Conservation (phyloP, 768 basidiomycete species). For the Tulasnella sp. region DNA sequence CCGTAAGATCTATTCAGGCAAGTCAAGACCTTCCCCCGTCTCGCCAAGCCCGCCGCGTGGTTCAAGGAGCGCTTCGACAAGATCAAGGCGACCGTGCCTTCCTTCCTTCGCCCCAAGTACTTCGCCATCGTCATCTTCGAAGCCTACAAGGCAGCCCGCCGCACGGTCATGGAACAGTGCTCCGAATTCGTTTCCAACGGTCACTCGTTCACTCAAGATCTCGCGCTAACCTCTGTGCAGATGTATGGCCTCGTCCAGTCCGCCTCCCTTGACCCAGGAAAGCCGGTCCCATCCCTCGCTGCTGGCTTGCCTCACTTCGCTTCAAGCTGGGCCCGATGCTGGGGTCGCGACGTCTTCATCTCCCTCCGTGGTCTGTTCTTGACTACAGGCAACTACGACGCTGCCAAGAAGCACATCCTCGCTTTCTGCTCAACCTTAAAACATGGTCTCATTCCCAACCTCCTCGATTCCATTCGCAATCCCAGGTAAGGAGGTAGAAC, state of each 20-base stretch:
- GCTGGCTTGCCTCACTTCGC: constrained; percentile 96
- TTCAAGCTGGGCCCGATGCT: constrained; percentile 91
- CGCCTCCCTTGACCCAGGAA: constrained; percentile 80
- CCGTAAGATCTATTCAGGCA: constrained; percentile 43
- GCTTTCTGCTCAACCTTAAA: constrained; percentile 92
- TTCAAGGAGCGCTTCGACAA: constrained; percentile 84
- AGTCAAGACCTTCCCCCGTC: constrained; percentile 62
- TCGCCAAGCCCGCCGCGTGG: constrained; percentile 78
- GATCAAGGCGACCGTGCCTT: constrained; percentile 71
- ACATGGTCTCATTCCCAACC: constrained; percentile 94
- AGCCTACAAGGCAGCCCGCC: constrained; percentile 90
- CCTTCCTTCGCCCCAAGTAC: constrained; percentile 93
- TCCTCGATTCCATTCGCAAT: constrained; percentile 83
- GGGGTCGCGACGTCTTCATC: constrained; percentile 96
- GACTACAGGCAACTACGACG: constrained; percentile 86
- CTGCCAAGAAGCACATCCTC: constrained; percentile 85
- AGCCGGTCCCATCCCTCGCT: constrained; percentile 78
- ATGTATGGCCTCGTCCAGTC: constrained; percentile 92
- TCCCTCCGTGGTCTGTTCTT: constrained; percentile 91
- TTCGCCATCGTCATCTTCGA: constrained; percentile 89
- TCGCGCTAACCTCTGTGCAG: constrained; percentile 82
- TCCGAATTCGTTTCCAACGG: constrained; percentile 86
- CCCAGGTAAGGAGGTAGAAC: constrained; percentile 61
- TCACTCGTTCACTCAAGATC: constrained; percentile 85
- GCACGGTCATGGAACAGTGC: constrained; percentile 80